phyloP scores from a whole-genome alignment of 2,329 filamentous ascomycete genomes.

The Saccharata proteae region DNA sequence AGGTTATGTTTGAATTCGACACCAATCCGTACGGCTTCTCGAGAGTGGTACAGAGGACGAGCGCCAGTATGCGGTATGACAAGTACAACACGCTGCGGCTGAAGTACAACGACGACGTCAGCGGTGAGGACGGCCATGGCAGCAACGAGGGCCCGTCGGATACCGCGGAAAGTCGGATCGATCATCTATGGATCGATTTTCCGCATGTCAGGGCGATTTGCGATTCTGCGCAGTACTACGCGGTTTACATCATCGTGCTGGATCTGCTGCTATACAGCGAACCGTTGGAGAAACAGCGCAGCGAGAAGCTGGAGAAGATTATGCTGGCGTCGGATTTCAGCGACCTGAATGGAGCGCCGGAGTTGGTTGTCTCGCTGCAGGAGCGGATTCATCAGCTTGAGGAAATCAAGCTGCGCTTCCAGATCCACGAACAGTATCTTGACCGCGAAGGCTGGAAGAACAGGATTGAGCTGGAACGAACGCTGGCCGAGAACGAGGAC shows the following conservation, averaged over 20 bases:
- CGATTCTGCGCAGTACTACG: slow-evolving; percentile 94
- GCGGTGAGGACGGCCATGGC: slow-evolving; percentile 43
- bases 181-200: slow-evolving; percentile 95
- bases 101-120: slow-evolving; percentile 93
- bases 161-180: slow-evolving; percentile 65
- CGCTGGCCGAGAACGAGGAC: slow-evolving; percentile 81
- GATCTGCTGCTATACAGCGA: slow-evolving; percentile 95
- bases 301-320: slow-evolving; percentile 90
- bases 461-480: slow-evolving; percentile 74
- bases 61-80: slow-evolving; percentile 85
- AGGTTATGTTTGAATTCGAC: slow-evolving; percentile 96
- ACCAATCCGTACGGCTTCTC: slow-evolving; percentile 95
- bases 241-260: slow-evolving; percentile 94
- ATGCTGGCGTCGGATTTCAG: slow-evolving; percentile 98
- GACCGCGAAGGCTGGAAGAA: slow-evolving; percentile 89
- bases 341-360: slow-evolving; percentile 82
- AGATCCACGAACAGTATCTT: slow-evolving; percentile 76
- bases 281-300: slow-evolving; percentile 92
- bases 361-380: slow-evolving; percentile 84
- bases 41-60: slow-evolving; percentile 92
- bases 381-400: slow-evolving; percentile 87
- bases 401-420: slow-evolving; percentile 93
- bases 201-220: slow-evolving; percentile 89
- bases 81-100: slow-evolving; percentile 96
- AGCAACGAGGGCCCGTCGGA: slow-evolving; percentile 34